Base-by-base conservation (phyloP, 1,284 basidiomycete genomes). In the Fistulinella cinereoalba region DNA sequence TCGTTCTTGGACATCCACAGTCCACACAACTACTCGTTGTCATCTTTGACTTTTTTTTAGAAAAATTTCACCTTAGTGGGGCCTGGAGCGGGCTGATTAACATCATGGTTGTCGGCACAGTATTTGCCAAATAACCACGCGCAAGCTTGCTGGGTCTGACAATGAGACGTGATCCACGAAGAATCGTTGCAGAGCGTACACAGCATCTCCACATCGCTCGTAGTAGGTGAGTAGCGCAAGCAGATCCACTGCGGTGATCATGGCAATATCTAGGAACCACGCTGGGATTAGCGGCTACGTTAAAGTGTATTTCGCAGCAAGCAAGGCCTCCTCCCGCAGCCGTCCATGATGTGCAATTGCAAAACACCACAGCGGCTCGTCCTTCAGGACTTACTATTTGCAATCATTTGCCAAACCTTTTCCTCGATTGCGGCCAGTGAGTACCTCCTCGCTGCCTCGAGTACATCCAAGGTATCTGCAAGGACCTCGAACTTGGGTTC, bases 401-500 rank as follows among this genome's bases (percentile, higher is more conserved):
- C 16, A 10, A 57, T 55, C 13, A 45, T 46, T 31, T 48, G 43
- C n/a, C 53, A 21, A 4, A 46, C 45, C 22, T 47, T 58, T 31
- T 36, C 47, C 37, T 61, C 46, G 9, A 58, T 61, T 4, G 41
- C 32, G 28, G 53, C 42, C 15, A 57, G 41, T 15, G 49, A 47
- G 29, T 57, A 57, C 19, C 60, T 57, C 31, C 41, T 37, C 16
- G 56, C 56, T 22, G 49, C 58, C 10, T 57, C 45, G 4, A 60
- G 47, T 1, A 57, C 58, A 23, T 57, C 23, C 2, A 54, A 10
- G 0, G 43, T 40, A 6, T 58, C 58, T 8, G 37, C 43, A 4
- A 58, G 23, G 15, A 41, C 29, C 8, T 54, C 54, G 5, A 57
- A 9, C 3, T 7, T 33, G 10, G 57, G 60, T 18, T 57, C 54